These are phyloP conservation scores for Tuber magnatum DNA, from an alignment of 495 filamentous ascomycete genomes.

Conservation along the genomic window DNA sequence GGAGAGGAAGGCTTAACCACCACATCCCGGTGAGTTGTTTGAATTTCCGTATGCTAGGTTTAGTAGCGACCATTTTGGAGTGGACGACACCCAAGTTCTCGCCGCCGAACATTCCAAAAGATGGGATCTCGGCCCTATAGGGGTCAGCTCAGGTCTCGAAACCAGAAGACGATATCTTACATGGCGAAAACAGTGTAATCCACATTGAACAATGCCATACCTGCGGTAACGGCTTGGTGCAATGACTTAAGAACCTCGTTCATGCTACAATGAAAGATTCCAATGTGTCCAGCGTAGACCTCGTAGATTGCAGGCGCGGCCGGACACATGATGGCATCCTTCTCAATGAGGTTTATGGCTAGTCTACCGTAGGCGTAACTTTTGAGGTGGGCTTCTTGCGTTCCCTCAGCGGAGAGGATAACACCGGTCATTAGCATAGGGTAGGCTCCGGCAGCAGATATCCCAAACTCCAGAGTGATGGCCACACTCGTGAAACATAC, in stretches of 20 bases:
- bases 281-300: slow-evolving; percentile 40
- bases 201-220: slow-evolving; percentile 40
- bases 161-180: slow-evolving; percentile 18
- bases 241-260: slow-evolving; percentile 36
- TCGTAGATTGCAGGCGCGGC: slow-evolving; percentile 40
- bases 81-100: slow-evolving; percentile 32
- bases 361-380: slow-evolving; percentile 39
- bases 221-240: slow-evolving; percentile 36
- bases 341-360: slow-evolving; percentile 39
- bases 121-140: slow-evolving; percentile 36
- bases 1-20: slow-evolving; percentile 39
- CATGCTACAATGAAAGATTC: slow-evolving; percentile 40
- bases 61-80: slow-evolving; percentile 37
- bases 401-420: slow-evolving; percentile 34
- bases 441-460: slow-evolving; percentile 39
- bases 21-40: slow-evolving; percentile 41
- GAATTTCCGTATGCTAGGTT: slow-evolving; percentile 36
- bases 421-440: slow-evolving; percentile 40
- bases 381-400: slow-evolving; percentile 33
- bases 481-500: slow-evolving; percentile 41
- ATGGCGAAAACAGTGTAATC: slow-evolving; percentile 41
- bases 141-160: slow-evolving; percentile 6
- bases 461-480: slow-evolving; percentile 39
- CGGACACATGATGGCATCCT: slow-evolving; percentile 27
- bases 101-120: slow-evolving; percentile 40